Percentiles rank a stretch among this genome's conserved stretches.
These are phyloP conservation scores for Camellia lanceoleosa DNA, from an alignment of 148 eudicot genomes.

Conservation along the genomic window DNA sequence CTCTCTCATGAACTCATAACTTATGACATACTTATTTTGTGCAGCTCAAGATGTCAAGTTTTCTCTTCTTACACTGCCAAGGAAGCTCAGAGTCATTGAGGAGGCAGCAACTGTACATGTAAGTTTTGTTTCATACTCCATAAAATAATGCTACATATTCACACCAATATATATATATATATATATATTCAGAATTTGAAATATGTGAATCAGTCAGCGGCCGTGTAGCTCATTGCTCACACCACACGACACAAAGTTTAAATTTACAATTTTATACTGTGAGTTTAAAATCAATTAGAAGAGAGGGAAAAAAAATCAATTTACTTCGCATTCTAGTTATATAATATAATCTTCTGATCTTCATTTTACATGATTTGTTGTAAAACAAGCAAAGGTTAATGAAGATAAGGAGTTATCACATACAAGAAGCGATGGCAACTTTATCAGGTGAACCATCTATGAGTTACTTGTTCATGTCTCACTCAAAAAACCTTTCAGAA, in stretches of 20 bases:
- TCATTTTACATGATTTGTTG: background rate
- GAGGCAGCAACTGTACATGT: slow-evolving; percentile 21
- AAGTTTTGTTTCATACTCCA: background rate
- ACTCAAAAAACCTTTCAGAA: background rate
- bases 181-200: no score
- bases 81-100: slow-evolving; percentile 31
- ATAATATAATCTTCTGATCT: background rate
- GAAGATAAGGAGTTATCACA: slow-evolving; percentile 17
- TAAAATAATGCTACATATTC: background rate
- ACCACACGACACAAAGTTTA: no score
- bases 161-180: no score
- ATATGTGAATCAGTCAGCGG: no score
- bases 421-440: slow-evolving; percentile 10
- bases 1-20: background rate
- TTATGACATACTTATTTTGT: slow-evolving; percentile 2
- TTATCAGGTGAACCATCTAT: slow-evolving; percentile 26
- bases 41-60: slow-evolving; percentile 24
- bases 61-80: slow-evolving; percentile 22
- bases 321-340: background rate
- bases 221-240: no score
- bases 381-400: slow-evolving; percentile 14
- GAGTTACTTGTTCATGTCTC: background rate
- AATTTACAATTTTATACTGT: no score
- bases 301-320: background rate
- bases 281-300: no score